Percentiles rank a stretch among this genome's conserved stretches.
These are phyloP conservation scores for Petasospora rhodanensis DNA, from an alignment of 1,139 yeast genomes.

Conservation along the genomic window DNA sequence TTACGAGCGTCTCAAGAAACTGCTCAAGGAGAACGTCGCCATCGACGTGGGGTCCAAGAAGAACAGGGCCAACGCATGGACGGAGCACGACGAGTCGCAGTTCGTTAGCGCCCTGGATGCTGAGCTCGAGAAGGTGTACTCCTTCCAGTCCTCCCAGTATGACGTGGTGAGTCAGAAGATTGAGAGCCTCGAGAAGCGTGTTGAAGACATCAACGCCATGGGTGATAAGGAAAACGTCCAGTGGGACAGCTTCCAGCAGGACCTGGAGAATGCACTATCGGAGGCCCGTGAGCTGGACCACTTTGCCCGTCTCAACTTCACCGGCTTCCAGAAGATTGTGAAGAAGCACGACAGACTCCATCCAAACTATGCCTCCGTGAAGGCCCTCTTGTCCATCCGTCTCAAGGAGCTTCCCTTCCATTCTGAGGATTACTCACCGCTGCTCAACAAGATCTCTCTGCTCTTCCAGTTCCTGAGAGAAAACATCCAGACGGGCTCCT, in stretches of 20 bases:
- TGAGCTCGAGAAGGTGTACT: slow-evolving; percentile 89
- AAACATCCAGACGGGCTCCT: slow-evolving; percentile 37
- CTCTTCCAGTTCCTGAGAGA: slow-evolving; percentile 79
- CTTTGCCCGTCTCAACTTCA: slow-evolving; percentile 85
- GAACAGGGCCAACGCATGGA: slow-evolving; percentile 44
- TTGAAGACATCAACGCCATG: slow-evolving; percentile 25
- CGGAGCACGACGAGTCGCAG: slow-evolving; percentile 74
- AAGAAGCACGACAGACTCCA: slow-evolving; percentile 94
- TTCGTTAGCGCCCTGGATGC: slow-evolving; percentile 80
- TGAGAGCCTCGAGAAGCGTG: slow-evolving; percentile 52
- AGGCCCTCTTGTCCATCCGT: slow-evolving; percentile 83
- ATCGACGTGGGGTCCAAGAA: slow-evolving; percentile 32
- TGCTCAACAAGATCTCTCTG: slow-evolving; percentile 76
- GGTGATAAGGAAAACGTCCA: slow-evolving; percentile 35
- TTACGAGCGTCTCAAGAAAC: slow-evolving; percentile 73
- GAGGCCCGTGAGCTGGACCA: slow-evolving; percentile 84
- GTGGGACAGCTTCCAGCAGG: slow-evolving; percentile 51
- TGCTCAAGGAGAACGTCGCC: slow-evolving; percentile 78
- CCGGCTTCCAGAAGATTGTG: slow-evolving; percentile 91
- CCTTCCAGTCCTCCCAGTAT: slow-evolving; percentile 73
- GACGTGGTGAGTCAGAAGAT: slow-evolving; percentile 64
- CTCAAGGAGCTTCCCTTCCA: slow-evolving; percentile 86
- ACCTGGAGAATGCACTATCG: slow-evolving; percentile 68
- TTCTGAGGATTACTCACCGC: slow-evolving; percentile 91
- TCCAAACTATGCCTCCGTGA: slow-evolving; percentile 71